Percentiles rank a stretch among this genome's conserved stretches.
Evolutionary conservation across 352 stramenopile genomes (phyloP).

Genomic region (Globisporangium lucens): DNA sequence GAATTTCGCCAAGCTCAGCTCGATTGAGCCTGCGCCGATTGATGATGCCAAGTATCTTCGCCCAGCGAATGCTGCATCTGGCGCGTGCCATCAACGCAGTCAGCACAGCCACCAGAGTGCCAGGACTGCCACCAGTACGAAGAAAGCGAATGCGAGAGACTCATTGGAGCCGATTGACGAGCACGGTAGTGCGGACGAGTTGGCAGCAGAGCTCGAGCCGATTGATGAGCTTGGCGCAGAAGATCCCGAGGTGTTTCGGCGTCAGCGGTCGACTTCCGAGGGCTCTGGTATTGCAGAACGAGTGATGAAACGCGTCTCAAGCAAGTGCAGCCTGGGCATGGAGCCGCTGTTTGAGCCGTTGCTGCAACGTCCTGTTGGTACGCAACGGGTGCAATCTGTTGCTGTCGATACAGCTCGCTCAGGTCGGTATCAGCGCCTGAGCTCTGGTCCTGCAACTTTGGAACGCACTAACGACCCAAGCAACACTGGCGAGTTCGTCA

Average conservation of each 20-base stretch:
- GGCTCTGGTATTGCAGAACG: slow-evolving; percentile 16
- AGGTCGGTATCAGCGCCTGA: slow-evolving; percentile 2
- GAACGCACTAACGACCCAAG: slow-evolving; percentile 11
- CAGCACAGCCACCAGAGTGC: background rate
- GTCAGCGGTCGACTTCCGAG: slow-evolving; percentile 15
- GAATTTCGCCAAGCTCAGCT: slow-evolving; percentile 77
- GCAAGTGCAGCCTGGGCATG: slow-evolving; percentile 55
- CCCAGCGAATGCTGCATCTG: slow-evolving; percentile 9
- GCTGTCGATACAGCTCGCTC: background rate
- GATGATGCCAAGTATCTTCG: slow-evolving; percentile 45
- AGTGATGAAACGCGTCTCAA: slow-evolving; percentile 18
- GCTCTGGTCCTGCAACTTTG: background rate
- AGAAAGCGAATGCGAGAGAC: slow-evolving; percentile 1
- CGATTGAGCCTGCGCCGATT: slow-evolving; percentile 52
- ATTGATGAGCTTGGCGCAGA: slow-evolving; percentile 14
- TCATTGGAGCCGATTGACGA: background rate
- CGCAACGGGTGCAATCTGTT: slow-evolving; percentile 24
- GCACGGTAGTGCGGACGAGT: background rate
- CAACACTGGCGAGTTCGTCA: slow-evolving; percentile 13
- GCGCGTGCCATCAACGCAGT: background rate
- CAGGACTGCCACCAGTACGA: slow-evolving; percentile 1
- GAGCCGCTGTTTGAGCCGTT: slow-evolving; percentile 79
- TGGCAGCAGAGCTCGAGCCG: background rate
- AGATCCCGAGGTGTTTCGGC: slow-evolving; percentile 15
- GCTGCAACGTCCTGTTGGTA: slow-evolving; percentile 60